phyloP scores from a whole-genome alignment of 2,329 filamentous ascomycete genomes.

The Diaporthe vaccinii region DNA sequence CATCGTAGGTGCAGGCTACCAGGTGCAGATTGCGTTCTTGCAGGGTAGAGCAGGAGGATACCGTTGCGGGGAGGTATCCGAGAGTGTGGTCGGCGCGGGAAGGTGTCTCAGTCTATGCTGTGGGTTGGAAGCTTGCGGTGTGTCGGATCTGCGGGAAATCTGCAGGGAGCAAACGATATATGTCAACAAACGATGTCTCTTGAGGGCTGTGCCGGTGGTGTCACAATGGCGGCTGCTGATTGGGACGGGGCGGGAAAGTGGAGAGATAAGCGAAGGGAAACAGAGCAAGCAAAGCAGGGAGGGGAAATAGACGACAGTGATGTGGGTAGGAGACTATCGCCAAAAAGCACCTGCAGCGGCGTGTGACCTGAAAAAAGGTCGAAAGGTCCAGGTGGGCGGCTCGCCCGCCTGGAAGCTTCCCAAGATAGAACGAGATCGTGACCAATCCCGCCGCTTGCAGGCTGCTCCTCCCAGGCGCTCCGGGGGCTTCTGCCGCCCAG shows the following conservation, averaged over 20 bases:
- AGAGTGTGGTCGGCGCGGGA: conserved; percentile 15
- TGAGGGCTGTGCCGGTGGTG: conserved; percentile 24
- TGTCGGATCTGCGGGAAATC: conserved; percentile 29
- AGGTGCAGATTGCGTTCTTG: conserved; percentile 27
- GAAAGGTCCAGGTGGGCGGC: conserved; percentile 25
- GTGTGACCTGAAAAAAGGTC: conserved; percentile 34
- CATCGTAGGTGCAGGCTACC: conserved; percentile 43
- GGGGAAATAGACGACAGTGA: conserved; percentile 7
- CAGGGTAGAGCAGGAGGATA: conserved; percentile 3
- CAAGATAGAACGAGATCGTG: conserved; percentile 27
- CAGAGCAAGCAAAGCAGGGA: conserved; percentile 11
- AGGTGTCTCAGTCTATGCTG: conserved; percentile 32
- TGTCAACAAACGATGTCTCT: conserved; percentile 35
- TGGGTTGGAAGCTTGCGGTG: conserved; percentile 16
- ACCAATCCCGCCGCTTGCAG: conserved; percentile 25
- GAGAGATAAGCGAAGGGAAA: conserved; percentile 29
- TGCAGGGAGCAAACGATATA: conserved; percentile 38
- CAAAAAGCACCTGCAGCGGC: conserved; percentile 35
- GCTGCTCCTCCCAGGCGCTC: conserved; percentile 18
- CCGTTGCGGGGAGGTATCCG: conserved; percentile 21
- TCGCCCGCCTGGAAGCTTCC: conserved; percentile 28
- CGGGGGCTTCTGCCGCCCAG: neutral
- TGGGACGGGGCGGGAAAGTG: conserved; percentile 26
- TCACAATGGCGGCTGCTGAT: conserved; percentile 19
- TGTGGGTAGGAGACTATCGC: conserved; percentile 35